Evolutionary conservation across 768 basidiomycete species (phyloP).

Genomic region (Agaricus subrufescens): DNA sequence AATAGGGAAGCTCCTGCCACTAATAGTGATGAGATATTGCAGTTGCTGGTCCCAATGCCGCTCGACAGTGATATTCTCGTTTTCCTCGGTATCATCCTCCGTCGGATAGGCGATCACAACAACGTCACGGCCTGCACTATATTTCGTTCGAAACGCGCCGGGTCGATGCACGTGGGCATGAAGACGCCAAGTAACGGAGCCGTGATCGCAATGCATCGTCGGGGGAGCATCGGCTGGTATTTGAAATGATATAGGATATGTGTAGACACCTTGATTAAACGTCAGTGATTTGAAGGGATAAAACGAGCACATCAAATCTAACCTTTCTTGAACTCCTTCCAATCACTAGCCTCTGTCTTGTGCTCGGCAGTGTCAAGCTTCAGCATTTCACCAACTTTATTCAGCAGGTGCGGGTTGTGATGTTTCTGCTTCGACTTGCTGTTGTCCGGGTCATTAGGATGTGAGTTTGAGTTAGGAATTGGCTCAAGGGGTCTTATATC

Average conservation of each 20-base stretch:
- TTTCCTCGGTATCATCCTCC: slow-evolving; percentile 85
- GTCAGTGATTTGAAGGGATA: slow-evolving; percentile 1
- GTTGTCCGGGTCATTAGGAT: background rate
- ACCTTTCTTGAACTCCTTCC: slow-evolving; percentile 92
- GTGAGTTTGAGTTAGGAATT: background rate
- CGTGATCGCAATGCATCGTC: slow-evolving; percentile 67
- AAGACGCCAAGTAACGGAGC: slow-evolving; percentile 73
- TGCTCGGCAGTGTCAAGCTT: slow-evolving; percentile 17
- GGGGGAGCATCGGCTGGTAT: slow-evolving; percentile 81
- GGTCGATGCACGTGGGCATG: slow-evolving; percentile 82
- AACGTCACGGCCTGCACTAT: slow-evolving; percentile 69
- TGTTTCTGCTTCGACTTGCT: slow-evolving; percentile 28
- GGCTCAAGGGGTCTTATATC: slow-evolving; percentile 9
- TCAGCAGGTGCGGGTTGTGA: slow-evolving; percentile 21
- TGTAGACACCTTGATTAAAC: slow-evolving; percentile 66
- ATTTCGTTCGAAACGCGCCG: slow-evolving; percentile 71
- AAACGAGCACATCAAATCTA: slow-evolving; percentile 13
- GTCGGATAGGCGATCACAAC: slow-evolving; percentile 68
- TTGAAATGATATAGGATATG: slow-evolving; percentile 89
- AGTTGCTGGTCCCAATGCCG: slow-evolving; percentile 88
- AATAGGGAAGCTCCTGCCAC: slow-evolving; percentile 74
- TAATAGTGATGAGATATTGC: slow-evolving; percentile 73
- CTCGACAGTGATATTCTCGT: slow-evolving; percentile 76
- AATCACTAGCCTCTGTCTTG: slow-evolving; percentile 38
- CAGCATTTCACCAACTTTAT: slow-evolving; percentile 34